Conservation (phyloP, 176 grass and related monocot genomes). For the Juncus effusus region DNA sequence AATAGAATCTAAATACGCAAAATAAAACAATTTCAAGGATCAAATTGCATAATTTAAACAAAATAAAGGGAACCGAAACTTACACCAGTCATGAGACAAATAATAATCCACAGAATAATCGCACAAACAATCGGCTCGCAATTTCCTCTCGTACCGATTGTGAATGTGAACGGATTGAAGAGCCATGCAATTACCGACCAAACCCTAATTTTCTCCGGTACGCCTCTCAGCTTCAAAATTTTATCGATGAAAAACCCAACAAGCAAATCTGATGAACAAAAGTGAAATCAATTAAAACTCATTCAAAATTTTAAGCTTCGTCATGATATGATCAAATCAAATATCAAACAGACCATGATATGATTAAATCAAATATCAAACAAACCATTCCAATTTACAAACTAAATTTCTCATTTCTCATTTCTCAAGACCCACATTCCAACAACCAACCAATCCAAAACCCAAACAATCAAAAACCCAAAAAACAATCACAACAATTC, state of each 20-base stretch:
- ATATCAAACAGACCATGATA: not conserved
- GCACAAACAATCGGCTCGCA: slow-evolving; percentile 84
- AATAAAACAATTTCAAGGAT: no score
- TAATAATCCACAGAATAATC: slow-evolving; percentile 79
- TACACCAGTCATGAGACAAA: slow-evolving; percentile 97
- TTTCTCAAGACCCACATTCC: not conserved
- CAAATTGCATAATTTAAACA: not conserved
- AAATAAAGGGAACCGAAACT: slow-evolving; percentile 20
- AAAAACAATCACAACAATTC: not conserved
- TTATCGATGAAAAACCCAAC: slow-evolving; percentile 64
- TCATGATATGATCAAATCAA: not conserved
- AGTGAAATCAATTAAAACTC: slow-evolving; percentile 1
- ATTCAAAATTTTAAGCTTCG: not conserved
- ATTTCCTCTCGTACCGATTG: slow-evolving; percentile 94
- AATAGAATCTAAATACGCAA: not conserved
- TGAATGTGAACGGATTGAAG: slow-evolving; percentile 90
- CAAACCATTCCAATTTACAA: not conserved
- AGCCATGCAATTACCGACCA: slow-evolving; percentile 74
- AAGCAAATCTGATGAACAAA: slow-evolving; percentile 67
- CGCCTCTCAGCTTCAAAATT: slow-evolving; percentile 53
- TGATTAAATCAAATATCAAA: not conserved
- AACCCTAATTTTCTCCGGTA: slow-evolving; percentile 54
- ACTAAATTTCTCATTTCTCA: not conserved
- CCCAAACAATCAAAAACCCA: not conserved
- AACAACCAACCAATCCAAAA: no score